Base-by-base conservation (phyloP, 78 protist species). In the Dictyostelium capitatum region DNA sequence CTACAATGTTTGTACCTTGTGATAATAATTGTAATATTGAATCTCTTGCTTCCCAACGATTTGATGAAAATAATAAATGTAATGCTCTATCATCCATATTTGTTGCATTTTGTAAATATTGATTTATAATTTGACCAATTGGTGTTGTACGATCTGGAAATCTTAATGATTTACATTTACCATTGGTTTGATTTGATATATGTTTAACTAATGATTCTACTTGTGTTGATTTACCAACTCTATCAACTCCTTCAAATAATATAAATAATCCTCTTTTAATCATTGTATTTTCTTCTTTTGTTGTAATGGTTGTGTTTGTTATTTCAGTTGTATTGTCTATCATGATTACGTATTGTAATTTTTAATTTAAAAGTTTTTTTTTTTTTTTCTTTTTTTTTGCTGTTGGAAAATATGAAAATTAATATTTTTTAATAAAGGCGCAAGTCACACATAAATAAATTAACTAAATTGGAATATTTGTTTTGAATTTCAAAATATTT, bases 141-240 rank as follows among this genome's bases (percentile, higher is more conserved):
- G 74, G 78, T 47, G 98, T 96, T 32, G 97, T 85, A 51, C 99
- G 95, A 70, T 97, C 97, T 46, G 79, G 85, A 62, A 51, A 59
- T n/a, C 95, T 14, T 75, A 62, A 41, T 41, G 47, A 6, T 67
- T 77, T 87, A 51, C 54, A 7, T 59, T 80, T 56, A 11, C 64
- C 3, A 89, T 37, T 37, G 43, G n/a, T n/a, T n/a, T 37, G 43
- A 37, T 2, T 20, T 25, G 37, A 47, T 10, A 89, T 41, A 43
- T 78, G 57, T 25, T 79, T 54, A 1, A 20, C 28, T 37, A 90
- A 43, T 20, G 47, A 7, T 70, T 57, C 56, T 14, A 82, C 95
- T 89, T 97, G 98, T 6, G 97, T 95, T 46, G 97, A 80, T 78
- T 97, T 97, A 19, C 98, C 98, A n/a, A 91, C 84, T 46, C 97